Base-by-base conservation (phyloP, 1,284 basidiomycete genomes). In the Singerocomus rubriflavus region DNA sequence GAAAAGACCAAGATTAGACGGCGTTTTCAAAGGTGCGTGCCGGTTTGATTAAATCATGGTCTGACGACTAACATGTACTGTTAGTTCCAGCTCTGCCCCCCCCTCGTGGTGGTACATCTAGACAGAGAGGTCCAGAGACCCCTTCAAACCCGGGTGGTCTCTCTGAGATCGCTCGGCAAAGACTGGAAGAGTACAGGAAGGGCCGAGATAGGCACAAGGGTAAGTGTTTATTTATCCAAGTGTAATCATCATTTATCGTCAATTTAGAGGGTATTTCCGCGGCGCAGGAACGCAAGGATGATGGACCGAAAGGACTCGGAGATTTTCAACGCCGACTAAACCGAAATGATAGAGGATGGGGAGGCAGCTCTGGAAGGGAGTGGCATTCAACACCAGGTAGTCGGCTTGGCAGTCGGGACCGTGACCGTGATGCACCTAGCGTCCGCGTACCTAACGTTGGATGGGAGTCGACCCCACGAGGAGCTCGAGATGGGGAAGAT, bases 61-160 rank as follows among this genome's bases (percentile, higher is more conserved):
- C 10, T 27, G 1, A 14, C 3, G 14, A 33, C 30, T 54, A 0
- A 66, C 25, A 2, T n/a, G 14, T 25, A 4, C 1, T 30, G 2
- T 17, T 36, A 93, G 92, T 95, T 6, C 93, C 93, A 1, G 77
- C 68, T 29, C 62, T 94, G 10, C 89, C 88, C 50, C 73, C 77
- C 48, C 70, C 77, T 14, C 78, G 83, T 39, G 69, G 74, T 12
- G 73, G 73, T 34, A 81, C 87, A 59, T 68, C 78, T 2, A 81
- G 94, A 11, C 84, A 90, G 53, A 74, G 88, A 58, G 89, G 85
- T 0, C 88, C 90, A 57, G 93, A 96, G 58, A 98, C 94, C 0
- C 94, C 94, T 0, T 95, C 93, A n/a, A 91, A 95, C 65, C 87
- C 91, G 1, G 88, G 91, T 42, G 95, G 94, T 11, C 72, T 98